A percentile compares a stretch with the other conserved stretches of the same genome.
Conservation (phyloP, 2,329 filamentous ascomycete species). For the Exophiala phaeomuriformis region DNA sequence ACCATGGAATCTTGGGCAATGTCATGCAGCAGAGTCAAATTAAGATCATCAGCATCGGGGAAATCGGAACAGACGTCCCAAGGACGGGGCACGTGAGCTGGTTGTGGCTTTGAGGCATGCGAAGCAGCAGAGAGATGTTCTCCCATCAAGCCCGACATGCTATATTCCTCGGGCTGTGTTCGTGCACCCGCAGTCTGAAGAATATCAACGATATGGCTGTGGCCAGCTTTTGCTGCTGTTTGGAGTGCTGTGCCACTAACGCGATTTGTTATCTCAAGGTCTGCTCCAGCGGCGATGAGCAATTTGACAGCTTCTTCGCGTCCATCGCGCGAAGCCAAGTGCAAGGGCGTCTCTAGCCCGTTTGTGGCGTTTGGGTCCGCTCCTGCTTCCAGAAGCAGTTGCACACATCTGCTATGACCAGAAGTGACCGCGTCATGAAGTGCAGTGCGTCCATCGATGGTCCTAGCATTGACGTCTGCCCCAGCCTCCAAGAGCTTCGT, state of each 20-base stretch:
- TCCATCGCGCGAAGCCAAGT: background rate
- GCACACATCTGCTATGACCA: background rate
- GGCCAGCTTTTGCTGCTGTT: background rate
- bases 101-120: background rate
- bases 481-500: background rate
- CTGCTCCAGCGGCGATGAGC: slow-evolving; percentile 1
- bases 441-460: background rate
- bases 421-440: background rate
- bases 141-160: background rate
- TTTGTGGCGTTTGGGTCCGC: background rate
- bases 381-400: background rate
- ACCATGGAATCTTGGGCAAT: background rate
- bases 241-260: background rate
- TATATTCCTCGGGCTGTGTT: background rate
- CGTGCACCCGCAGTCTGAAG: background rate
- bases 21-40: background rate
- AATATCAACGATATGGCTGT: background rate
- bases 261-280: background rate
- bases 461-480: background rate
- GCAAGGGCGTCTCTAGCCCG: background rate
- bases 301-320: background rate
- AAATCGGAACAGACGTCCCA: background rate
- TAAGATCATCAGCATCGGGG: background rate
- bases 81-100: background rate
- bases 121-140: background rate